Conservation (phyloP, 352 stramenopile genomes). For the Globisporangium cystogenes region DNA sequence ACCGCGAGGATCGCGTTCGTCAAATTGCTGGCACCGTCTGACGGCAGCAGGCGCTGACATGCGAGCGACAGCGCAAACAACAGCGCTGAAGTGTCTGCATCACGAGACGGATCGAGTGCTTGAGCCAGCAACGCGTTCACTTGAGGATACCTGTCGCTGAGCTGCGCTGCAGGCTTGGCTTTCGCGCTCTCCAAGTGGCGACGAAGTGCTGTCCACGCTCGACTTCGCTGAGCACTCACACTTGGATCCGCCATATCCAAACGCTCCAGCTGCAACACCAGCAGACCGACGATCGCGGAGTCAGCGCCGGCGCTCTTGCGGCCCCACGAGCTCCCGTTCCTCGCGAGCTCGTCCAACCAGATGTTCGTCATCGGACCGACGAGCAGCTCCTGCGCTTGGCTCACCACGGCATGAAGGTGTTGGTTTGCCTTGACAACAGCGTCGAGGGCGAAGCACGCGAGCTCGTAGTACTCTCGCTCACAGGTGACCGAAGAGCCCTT, state of each 20-base stretch:
- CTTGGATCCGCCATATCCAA: not conserved
- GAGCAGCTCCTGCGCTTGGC: not conserved
- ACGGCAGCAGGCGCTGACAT: not conserved
- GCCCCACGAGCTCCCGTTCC: not conserved
- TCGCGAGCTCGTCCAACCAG: not conserved
- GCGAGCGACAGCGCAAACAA: not conserved
- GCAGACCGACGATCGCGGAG: not conserved
- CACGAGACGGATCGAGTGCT: not conserved
- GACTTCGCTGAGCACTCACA: not conserved
- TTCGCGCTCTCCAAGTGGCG: not conserved
- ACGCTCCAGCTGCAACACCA: not conserved
- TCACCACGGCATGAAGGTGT: not conserved
- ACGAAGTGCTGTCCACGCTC: not conserved
- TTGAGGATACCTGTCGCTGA: not conserved
- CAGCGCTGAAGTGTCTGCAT: not conserved
- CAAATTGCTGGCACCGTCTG: not conserved
- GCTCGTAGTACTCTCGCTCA: not conserved
- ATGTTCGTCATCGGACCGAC: not conserved
- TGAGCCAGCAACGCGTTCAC: not conserved
- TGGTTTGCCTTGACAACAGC: not conserved
- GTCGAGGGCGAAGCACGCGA: not conserved
- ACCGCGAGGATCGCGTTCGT: not conserved
- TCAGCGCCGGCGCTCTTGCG: not conserved
- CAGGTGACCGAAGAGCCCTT: not conserved
- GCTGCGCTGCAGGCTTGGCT: not conserved